phyloP scores from a whole-genome alignment of 108 stramenopile genomes.

The Nannochloropsis oceanica region DNA sequence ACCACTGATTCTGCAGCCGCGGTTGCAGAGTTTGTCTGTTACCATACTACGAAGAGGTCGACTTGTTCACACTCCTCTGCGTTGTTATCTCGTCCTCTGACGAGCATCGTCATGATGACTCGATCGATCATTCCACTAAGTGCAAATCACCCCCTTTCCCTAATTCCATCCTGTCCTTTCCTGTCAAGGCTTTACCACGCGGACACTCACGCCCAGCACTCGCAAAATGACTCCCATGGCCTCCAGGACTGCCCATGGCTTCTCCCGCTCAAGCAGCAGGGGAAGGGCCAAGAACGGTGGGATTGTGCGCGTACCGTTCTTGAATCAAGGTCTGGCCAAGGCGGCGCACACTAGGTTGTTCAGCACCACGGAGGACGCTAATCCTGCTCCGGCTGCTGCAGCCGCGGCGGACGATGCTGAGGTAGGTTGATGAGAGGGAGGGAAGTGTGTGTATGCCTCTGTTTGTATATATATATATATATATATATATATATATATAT shows the following conservation, averaged over 20 bases:
- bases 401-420: background rate
- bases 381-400: background rate
- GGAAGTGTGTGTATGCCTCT: background rate
- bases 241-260: too few species aligned
- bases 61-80: too few species aligned
- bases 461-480: background rate
- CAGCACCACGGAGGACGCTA: background rate
- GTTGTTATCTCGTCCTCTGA: too few species aligned
- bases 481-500: background rate
- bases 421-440: background rate
- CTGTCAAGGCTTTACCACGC: background rate
- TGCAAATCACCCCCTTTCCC: too few species aligned
- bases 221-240: background rate
- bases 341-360: background rate
- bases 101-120: too few species aligned
- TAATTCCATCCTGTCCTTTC: background rate
- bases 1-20: too few species aligned
- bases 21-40: too few species aligned
- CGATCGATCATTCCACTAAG: too few species aligned
- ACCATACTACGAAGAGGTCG: too few species aligned
- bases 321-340: background rate
- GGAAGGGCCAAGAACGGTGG: background rate
- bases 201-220: background rate
- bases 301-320: background rate
- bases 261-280: too few species aligned